Evolutionary conservation across 2,329 filamentous ascomycete genomes (phyloP), one percentile per base, ranked within the genome.

Genomic region (Hypoxylon sp.): DNA sequence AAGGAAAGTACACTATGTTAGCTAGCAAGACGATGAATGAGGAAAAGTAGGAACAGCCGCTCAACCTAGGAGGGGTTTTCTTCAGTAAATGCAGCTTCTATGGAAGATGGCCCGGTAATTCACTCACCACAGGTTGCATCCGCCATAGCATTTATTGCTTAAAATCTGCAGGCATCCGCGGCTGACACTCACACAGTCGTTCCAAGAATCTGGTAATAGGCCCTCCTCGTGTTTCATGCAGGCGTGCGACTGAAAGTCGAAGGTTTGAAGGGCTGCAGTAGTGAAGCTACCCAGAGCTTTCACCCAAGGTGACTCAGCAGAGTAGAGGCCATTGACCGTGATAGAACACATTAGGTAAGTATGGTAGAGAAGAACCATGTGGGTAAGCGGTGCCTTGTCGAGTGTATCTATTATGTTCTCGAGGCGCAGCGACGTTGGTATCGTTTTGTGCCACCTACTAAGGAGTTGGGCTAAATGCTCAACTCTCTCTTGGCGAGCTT

Each of bases 271-370:
- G 1, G 74, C 70, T 1, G 69, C 68, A 6, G 62, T 72, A 0
- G 76, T 76, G 7, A 77, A 74, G 2, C 73, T 72, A 17, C 75
- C 76, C 1, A 82, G 74, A 2, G 69, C 67, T 55, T 76, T 75
- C 4, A 82, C 67, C 81, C 81, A 83, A 1, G 80, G 77, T 0
- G 79, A 76, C 3, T 79, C 74, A 7, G 76, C 65, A n/a, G 78
- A 80, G 29, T 80, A 82, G 1, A 83, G 74, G 1, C 82, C 80
- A 29, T 82, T 80, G 0, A 77, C 75, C 72, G 77, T 79, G 8
- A 79, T 74, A n/a, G 80, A 73, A 0, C 77, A 79, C 35, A 79
- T 56, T 1, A 82, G 55, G 35, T 80, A 82, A 1, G 76, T 74
- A 52, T 81, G 80, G 29, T 82, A 76, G 32, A 83, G 73, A 50